Base-by-base conservation (phyloP, 306 rosid species). In the Citrullus colocynthis region DNA sequence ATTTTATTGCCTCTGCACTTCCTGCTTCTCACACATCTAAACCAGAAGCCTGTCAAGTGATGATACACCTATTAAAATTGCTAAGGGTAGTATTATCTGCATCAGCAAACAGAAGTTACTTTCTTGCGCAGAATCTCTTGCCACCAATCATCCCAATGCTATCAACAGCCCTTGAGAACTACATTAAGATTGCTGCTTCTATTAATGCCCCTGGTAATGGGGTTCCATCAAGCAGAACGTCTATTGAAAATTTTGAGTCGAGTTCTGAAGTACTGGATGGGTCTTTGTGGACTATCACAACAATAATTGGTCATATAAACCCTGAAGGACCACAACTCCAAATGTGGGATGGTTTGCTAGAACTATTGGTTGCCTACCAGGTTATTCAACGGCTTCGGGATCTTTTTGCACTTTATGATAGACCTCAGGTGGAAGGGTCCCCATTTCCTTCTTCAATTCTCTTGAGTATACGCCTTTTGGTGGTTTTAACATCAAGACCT, bases 381-480 rank as follows among this genome's bases (percentile, higher is more conserved):
- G 93, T 89, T 84, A 86, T 95, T 87, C 98, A 95, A 58, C 84
- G 98, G 81, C 76, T 95, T 70, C 88, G 97, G 78, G 98, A 95
- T 85, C 96, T 95, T 79, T 95, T 95, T 89, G 97, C 98, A 55
- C 98, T 95, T 78, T 93, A 95, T 83, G 97, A 95, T 81, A 87
- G 98, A 86, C 98, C 98, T 55, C 98, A 95, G 85, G 96, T 90
- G 89, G 98, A 95, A 86, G 97, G 97, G 77, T 92, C 88, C 18
- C 87, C 97, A 41, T 92, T 92, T 86, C 98, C 97, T 75, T 84
- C 91, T 74, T 87, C 97, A 39, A 89, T 95, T 85, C 91, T 90
- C 82, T 87, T 87, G 79, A 89, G 98, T 83, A 85, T 92, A 84
- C 85, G 85, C 52, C 90, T 92, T 59, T 83, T 95, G 96, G 94